Conservation (phyloP, 2,329 filamentous ascomycete genomes). For the Hyphodiscus sp. region DNA sequence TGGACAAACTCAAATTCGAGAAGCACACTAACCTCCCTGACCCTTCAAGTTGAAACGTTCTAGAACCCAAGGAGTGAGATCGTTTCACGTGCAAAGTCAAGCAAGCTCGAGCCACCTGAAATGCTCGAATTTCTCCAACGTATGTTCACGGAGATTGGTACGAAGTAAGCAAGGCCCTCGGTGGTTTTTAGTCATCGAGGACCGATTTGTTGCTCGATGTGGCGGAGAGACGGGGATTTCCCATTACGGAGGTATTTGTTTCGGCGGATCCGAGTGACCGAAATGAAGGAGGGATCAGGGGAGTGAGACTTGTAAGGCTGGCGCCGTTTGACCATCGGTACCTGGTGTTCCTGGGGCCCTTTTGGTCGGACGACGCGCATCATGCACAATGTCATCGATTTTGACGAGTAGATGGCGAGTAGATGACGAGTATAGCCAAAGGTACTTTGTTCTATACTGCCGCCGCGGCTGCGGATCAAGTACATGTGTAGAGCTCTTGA, state of each 20-base stretch:
- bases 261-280: background rate
- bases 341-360: background rate
- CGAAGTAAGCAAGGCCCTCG: background rate
- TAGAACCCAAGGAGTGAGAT: slow-evolving; percentile 5
- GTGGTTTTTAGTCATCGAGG: background rate
- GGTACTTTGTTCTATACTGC: no score
- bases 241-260: background rate
- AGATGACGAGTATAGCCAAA: no score
- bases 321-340: background rate
- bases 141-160: background rate
- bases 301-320: background rate
- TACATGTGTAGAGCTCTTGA: no score
- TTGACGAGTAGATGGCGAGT: no score
- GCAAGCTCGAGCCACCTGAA: background rate
- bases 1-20: no score
- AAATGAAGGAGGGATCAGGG: background rate
- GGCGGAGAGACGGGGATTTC: no score
- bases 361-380: background rate
- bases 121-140: background rate
- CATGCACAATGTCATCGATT: no score
- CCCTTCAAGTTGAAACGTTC: slow-evolving; percentile 7
- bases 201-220: background rate
- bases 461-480: no score
- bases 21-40: background rate
- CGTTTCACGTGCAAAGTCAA: background rate